phyloP scores from a whole-genome alignment of 495 filamentous ascomycete genomes.

The Xeromyces bisporus region DNA sequence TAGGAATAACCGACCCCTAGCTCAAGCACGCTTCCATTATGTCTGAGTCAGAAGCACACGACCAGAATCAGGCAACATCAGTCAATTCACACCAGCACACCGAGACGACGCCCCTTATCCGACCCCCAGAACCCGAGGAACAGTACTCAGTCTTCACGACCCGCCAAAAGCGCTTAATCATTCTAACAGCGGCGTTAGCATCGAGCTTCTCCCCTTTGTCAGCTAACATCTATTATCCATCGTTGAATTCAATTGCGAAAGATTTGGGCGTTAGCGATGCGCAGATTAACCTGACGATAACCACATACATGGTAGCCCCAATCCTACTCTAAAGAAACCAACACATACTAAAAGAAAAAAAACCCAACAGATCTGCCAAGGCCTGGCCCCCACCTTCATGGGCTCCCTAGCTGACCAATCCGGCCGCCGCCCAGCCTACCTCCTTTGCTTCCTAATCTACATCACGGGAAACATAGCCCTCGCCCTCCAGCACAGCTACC shows the following conservation, averaged over 20 bases:
- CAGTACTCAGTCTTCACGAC: constrained; percentile 13
- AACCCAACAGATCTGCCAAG: constrained; percentile 27
- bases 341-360: neutral
- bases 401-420: constrained; percentile 31
- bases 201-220: constrained; percentile 26
- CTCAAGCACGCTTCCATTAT: too few relatives aligned
- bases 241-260: constrained; percentile 22
- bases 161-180: constrained; percentile 12
- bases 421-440: constrained; percentile 32
- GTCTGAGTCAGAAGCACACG: neutral
- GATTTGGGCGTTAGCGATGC: constrained; percentile 21
- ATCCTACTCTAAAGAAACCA: neutral
- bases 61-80: neutral
- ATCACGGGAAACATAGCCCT: constrained; percentile 30
- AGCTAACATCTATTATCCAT: constrained; percentile 32
- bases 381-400: constrained; percentile 32
- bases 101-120: constrained; percentile 11
- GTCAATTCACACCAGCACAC: neutral
- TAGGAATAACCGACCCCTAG: too few relatives aligned
- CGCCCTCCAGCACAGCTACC: constrained; percentile 26
- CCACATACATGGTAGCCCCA: constrained; percentile 26
- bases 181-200: constrained; percentile 15
- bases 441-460: constrained; percentile 31
- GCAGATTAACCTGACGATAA: constrained; percentile 35
- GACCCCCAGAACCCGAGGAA: neutral